Evolutionary conservation across 495 filamentous ascomycete genomes (phyloP), one percentile per base, ranked within the genome.

Genomic region (Xylaria castorea): DNA sequence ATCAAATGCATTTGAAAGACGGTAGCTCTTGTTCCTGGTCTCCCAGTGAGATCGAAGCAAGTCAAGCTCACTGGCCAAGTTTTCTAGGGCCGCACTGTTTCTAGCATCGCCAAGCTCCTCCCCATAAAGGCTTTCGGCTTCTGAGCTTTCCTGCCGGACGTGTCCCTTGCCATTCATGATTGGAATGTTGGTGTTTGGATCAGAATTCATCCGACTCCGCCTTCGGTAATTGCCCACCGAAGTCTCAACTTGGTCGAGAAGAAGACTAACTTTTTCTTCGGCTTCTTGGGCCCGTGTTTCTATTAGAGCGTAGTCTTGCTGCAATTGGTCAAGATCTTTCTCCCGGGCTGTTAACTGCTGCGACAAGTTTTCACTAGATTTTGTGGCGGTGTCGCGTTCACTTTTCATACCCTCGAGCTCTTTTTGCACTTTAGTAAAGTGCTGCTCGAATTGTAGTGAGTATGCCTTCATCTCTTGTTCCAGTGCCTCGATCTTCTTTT

Each of bases 141-240:
- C 83, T 71, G 91, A 94, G 58, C 85, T 87, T 48, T 90, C 88
- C 18, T 93, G 90, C 46, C 90, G 87, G 18, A 77, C 80, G 72
- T 90, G 85, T 27, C 84, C 84, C 40, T 80, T 72, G 32, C 75
- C 78, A 55, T 80, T 80, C 27, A 76, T 16, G 66, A 65, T 82
- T 2, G 79, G 76, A n/a, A 72, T 74, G 69, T 79, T 79, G 50
- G 66, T 42, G 27, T 65, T 67, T 12, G 75, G 76, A 66, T 78
- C 76, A 44, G 73, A 75, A 68, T 74, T 77, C n/a, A 80, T 75
- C 63, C 84, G 78, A 76, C 83, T 81, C 70, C 84, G 94, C 61
- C 96, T 91, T 58, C 96, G 92, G 81, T 97, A 98, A 76, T 95
- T 96, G 80, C 95, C 95, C 20, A 99, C 96, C 3, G 93, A 97